phyloP scores from a whole-genome alignment of 345 rosid genomes.

The Citropsis articulata region DNA sequence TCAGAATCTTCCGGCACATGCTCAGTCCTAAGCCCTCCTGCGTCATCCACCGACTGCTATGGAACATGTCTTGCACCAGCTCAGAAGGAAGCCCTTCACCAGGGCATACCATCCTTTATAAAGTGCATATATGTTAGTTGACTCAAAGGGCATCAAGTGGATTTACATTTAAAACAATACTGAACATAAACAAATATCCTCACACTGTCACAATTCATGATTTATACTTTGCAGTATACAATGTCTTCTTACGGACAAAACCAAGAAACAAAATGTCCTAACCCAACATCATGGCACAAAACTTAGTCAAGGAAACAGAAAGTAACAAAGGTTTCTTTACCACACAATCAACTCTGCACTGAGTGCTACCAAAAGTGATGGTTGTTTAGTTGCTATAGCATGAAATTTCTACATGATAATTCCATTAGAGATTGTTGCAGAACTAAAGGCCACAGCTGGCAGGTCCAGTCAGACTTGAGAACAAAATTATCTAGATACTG shows the following conservation, averaged over 20 bases:
- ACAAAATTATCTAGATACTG: neutral
- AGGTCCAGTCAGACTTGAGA: neutral
- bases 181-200: neutral
- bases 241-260: neutral
- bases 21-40: slow-evolving; percentile 92
- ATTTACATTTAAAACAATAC: neutral
- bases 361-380: neutral
- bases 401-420: neutral
- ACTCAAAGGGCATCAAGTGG: neutral
- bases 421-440: neutral
- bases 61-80: slow-evolving; percentile 92
- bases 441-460: neutral
- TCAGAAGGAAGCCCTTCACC: slow-evolving; percentile 95
- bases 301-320: neutral
- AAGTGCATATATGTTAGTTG: neutral
- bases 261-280: neutral
- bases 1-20: slow-evolving; percentile 86
- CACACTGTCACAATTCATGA: neutral
- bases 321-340: neutral
- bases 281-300: neutral
- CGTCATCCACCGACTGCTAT: slow-evolving; percentile 68
- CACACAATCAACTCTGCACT: neutral
- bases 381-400: neutral
- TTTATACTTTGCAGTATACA: neutral
- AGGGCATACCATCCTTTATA: slow-evolving; percentile 81